phyloP scores from a whole-genome alignment of 345 rosid species.

The Populus tremula region DNA sequence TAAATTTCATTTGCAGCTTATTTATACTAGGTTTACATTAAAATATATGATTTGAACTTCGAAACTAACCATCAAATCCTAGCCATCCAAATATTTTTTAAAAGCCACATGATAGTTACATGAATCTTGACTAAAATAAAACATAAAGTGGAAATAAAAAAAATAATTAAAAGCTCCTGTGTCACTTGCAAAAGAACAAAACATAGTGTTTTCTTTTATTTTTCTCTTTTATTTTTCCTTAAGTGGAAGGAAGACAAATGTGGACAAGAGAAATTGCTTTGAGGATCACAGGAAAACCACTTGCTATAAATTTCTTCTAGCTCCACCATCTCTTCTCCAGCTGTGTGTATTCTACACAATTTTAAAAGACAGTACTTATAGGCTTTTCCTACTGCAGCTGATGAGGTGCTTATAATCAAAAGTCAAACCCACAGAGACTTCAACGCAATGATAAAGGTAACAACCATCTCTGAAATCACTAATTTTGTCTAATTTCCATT shows the following conservation, averaged over 20 bases:
- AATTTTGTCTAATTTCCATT: neutral
- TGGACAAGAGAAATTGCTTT: slow-evolving; percentile 2
- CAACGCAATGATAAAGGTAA: slow-evolving; percentile 91
- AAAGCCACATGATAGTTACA: neutral
- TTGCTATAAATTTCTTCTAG: neutral
- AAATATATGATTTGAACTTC: neutral
- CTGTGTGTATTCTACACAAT: neutral
- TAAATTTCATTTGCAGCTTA: neutral
- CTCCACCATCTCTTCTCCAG: neutral
- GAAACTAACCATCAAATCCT: neutral
- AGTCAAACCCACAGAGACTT: slow-evolving; percentile 87
- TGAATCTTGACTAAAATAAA: neutral
- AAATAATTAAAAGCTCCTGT: neutral
- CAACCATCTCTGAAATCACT: neutral
- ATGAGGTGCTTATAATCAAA: slow-evolving; percentile 90
- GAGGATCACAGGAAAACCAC: neutral
- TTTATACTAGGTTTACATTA: too few relatives aligned
- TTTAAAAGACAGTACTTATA: slow-evolving; percentile 4
- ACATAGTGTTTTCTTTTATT: neutral
- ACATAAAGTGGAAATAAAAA: neutral
- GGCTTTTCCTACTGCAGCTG: slow-evolving; percentile 49
- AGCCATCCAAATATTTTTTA: neutral
- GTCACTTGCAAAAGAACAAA: neutral
- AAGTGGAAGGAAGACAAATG: neutral
- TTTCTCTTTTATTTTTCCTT: neutral